Conservation (phyloP, 345 rosid species). For the Syzygium grande region DNA sequence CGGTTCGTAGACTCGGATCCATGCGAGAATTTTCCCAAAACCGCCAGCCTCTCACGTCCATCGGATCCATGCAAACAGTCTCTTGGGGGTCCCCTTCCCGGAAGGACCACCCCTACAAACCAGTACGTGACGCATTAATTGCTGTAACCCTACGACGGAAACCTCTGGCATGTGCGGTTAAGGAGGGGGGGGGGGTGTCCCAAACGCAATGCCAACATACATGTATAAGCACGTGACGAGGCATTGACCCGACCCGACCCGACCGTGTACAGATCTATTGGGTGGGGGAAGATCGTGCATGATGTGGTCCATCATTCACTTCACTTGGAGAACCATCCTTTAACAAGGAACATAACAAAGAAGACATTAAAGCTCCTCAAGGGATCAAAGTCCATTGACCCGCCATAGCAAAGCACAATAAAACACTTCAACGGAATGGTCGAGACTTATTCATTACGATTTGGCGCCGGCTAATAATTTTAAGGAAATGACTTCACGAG, state of each 20-base stretch:
- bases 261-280: background rate
- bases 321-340: background rate
- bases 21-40: background rate
- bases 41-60: background rate
- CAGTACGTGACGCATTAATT: background rate
- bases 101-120: background rate
- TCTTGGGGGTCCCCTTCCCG: background rate
- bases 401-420: background rate
- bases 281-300: background rate
- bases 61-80: background rate
- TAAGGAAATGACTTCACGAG: background rate
- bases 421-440: background rate
- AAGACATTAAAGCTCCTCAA: background rate
- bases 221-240: background rate
- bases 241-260: background rate
- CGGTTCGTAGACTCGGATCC: background rate
- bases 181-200: background rate
- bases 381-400: background rate
- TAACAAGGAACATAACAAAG: background rate
- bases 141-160: background rate
- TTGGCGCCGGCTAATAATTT: background rate
- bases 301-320: background rate
- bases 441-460: background rate
- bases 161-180: background rate
- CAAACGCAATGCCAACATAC: background rate